Base-by-base conservation (phyloP, 2,329 filamentous ascomycete genomes). In the Epicoccum sorghinum region DNA sequence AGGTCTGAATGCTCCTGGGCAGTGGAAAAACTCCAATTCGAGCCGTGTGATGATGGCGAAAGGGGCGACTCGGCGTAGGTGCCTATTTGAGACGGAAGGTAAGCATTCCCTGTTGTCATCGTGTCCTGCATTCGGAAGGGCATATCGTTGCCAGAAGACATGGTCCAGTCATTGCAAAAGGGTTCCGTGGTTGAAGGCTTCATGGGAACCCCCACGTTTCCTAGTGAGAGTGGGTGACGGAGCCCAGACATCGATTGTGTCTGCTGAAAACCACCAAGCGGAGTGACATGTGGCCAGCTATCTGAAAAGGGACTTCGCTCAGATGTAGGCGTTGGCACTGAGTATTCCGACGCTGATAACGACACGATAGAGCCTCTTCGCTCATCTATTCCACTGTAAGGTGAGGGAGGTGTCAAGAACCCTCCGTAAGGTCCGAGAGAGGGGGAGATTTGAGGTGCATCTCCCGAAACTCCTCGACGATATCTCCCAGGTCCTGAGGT, bases 291-390 rank as follows among this genome's bases (percentile, higher is more conserved):
- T 12, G 58, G 57, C 43, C 61, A 62, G 23, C 56, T 59, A 2
- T 71, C 63, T 3, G 54, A 46, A 25, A 68, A 55, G 5, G 60
- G 60, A 40, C 63, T 69, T 35, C 60, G 59, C 25, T 55, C 57
- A 25, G 60, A 65, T n/a, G 70, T 70, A 2, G 71, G 72, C 14
- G 60, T 61, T 9, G 70, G 68, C 37, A 66, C 54, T 3, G 67
- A 69, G 43, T 61, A 69, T 5, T 68, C 64, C 3, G 62, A 57
- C 14, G 60, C 57, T 51, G 57, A 57, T 4, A 69, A 57, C 13
- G 68, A 70, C 25, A 71, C 62, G 12, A 64, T 61, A 4, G 71
- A 74, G 4, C 69, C 66, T 47, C 71, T 60, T 32, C 70, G 65
- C 39, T 61, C 64, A 18, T 74, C 70, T 13, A 65, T 44, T 8